Conservation (phyloP, 2,329 filamentous ascomycete species). For the Claviceps sp. region DNA sequence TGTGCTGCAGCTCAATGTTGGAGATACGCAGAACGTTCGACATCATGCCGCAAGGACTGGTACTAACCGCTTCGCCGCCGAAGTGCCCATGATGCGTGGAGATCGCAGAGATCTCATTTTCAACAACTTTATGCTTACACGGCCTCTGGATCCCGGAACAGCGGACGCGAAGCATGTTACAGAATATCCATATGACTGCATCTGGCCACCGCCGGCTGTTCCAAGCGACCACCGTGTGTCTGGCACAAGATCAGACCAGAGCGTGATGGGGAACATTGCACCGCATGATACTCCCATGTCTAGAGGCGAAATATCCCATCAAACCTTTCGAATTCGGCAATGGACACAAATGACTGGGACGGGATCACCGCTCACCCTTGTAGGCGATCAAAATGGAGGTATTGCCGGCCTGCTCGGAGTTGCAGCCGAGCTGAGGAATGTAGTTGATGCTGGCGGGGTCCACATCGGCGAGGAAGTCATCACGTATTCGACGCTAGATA, state of each 20-base stretch:
- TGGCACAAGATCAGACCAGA: slow-evolving; percentile 16
- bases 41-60: slow-evolving; percentile 11
- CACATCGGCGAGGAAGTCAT: slow-evolving; percentile 41
- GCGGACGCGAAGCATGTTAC: slow-evolving; percentile 16
- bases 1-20: slow-evolving; percentile 41
- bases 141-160: slow-evolving; percentile 27
- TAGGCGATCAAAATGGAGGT: slow-evolving; percentile 15
- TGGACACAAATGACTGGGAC: slow-evolving; percentile 55
- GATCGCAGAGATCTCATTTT: slow-evolving; percentile 37
- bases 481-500: slow-evolving; percentile 60
- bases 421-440: slow-evolving; percentile 1
- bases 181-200: slow-evolving; percentile 31
- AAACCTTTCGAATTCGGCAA: slow-evolving; percentile 59
- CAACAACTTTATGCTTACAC: slow-evolving; percentile 55
- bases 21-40: slow-evolving; percentile 11
- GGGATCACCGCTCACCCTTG: slow-evolving; percentile 13
- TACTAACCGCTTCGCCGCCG: slow-evolving; percentile 30
- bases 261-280: slow-evolving; percentile 12
- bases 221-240: slow-evolving; percentile 45
- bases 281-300: slow-evolving; percentile 28
- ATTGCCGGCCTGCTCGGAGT: slow-evolving; percentile 11
- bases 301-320: slow-evolving; percentile 49
- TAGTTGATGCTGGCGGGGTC: slow-evolving; percentile 21
- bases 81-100: slow-evolving; percentile 39
- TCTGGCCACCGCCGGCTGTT: slow-evolving; percentile 67